phyloP scores from a whole-genome alignment of 1,284 basidiomycete genomes.

The Ustilago nuda region DNA sequence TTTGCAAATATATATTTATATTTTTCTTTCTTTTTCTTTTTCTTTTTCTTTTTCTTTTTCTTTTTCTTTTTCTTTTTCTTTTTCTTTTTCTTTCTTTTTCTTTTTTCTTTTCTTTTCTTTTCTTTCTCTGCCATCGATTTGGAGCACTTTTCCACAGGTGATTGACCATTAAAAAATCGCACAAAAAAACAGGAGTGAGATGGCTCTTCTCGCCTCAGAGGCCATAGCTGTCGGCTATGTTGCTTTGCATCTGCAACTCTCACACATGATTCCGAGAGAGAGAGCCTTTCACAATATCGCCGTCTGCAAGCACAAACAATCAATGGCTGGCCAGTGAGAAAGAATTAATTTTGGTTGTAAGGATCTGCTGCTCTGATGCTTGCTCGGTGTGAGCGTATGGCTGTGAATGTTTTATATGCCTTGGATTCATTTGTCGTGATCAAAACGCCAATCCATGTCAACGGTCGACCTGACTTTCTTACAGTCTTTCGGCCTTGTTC shows the following conservation, averaged over 20 bases:
- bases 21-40: not conserved
- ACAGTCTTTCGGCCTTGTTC: not conserved
- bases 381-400: not conserved
- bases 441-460: slow-evolving; percentile 8
- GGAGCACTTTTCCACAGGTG: not conserved
- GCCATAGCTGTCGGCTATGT: slow-evolving; percentile 4
- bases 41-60: not conserved
- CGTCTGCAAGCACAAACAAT: not conserved
- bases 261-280: not conserved
- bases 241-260: slow-evolving; percentile 9
- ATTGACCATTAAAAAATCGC: not conserved
- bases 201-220: not conserved
- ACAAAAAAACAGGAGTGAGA: slow-evolving; percentile 3
- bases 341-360: not conserved
- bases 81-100: not conserved
- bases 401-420: not conserved
- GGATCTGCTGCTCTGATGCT: not conserved
- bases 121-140: not conserved
- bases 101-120: not conserved
- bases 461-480: not conserved
- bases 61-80: not conserved
- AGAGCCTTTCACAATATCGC: not conserved
- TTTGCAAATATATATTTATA: not conserved
- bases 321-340: not conserved
- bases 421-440: not conserved